Evolutionary conservation across 2,329 filamentous ascomycete species (phyloP).

Genomic region (Alternaria brassicae): DNA sequence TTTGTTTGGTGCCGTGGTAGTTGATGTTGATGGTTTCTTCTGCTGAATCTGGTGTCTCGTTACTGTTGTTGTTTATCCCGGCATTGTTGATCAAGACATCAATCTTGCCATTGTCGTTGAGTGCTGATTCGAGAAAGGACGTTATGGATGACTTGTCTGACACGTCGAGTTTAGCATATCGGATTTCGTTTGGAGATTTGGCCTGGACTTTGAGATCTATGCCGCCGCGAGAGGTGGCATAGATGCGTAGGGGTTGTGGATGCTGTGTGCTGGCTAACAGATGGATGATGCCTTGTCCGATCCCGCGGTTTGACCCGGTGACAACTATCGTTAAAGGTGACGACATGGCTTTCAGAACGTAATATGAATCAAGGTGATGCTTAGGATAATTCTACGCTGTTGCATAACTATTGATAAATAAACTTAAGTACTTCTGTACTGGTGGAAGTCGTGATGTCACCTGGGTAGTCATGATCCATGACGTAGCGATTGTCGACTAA

Average conservation of each 20-base stretch:
- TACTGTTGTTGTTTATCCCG: slow-evolving; percentile 25
- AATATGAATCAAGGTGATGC: not conserved
- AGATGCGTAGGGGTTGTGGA: slow-evolving; percentile 21
- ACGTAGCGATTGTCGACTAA: slow-evolving; percentile 7
- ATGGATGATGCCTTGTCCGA: slow-evolving; percentile 32
- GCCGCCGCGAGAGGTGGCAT: slow-evolving; percentile 31
- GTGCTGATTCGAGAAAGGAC: slow-evolving; percentile 15
- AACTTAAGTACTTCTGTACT: not conserved
- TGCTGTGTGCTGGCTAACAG: slow-evolving; percentile 26
- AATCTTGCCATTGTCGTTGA: slow-evolving; percentile 11
- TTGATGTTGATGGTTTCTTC: slow-evolving; percentile 22
- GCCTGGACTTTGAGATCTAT: slow-evolving; percentile 15
- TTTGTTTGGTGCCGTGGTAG: slow-evolving; percentile 26
- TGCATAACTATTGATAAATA: not conserved
- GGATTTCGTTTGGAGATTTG: slow-evolving; percentile 14
- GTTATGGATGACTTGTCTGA: slow-evolving; percentile 21
- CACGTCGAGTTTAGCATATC: slow-evolving; percentile 26
- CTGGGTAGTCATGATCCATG: slow-evolving; percentile 3
- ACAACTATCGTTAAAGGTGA: slow-evolving; percentile 27
- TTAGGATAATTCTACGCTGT: not conserved
- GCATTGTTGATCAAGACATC: slow-evolving; percentile 36
- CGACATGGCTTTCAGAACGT: slow-evolving; percentile 11
- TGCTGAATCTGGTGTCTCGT: slow-evolving; percentile 17
- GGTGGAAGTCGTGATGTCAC: slow-evolving; percentile 7
- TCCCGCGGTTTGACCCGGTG: slow-evolving; percentile 32